Percentiles rank a stretch among this genome's conserved stretches.
Evolutionary conservation across 345 rosid species (phyloP).

Genomic region (Citrus sp.): DNA sequence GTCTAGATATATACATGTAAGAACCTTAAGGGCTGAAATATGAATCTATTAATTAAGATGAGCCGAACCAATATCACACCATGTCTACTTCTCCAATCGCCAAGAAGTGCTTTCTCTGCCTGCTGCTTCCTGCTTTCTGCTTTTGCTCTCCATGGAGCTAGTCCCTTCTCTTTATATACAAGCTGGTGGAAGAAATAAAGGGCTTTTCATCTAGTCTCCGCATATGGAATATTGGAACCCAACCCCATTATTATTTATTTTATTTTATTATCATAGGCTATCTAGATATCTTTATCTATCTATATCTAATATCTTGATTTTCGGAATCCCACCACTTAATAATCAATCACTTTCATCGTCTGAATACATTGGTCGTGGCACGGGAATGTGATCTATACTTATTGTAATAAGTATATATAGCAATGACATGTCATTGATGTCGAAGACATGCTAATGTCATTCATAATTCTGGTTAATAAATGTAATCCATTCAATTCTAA

Average conservation of each 20-base stretch:
- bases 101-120: background rate
- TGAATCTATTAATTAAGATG: slow-evolving; percentile 8
- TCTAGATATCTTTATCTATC: too few relatives aligned
- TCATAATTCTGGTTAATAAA: background rate
- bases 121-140: background rate
- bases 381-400: background rate
- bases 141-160: background rate
- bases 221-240: background rate
- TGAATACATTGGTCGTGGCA: background rate
- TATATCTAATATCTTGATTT: background rate
- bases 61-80: slow-evolving; percentile 37
- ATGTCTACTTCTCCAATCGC: slow-evolving; percentile 23
- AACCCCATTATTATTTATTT: background rate
- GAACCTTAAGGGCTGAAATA: too few relatives aligned
- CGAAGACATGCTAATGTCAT: slow-evolving; percentile 10
- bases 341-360: background rate
- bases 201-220: slow-evolving; percentile 8
- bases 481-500: background rate
- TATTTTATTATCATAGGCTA: background rate
- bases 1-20: background rate
- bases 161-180: background rate
- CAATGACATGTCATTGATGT: background rate
- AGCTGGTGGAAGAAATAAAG: background rate
- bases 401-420: background rate
- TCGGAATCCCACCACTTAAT: slow-evolving; percentile 8